Percentiles rank a stretch among this genome's conserved stretches.
phyloP scores from a whole-genome alignment of 2,329 filamentous ascomycete genomes.

The Plectosphaerella sp. region DNA sequence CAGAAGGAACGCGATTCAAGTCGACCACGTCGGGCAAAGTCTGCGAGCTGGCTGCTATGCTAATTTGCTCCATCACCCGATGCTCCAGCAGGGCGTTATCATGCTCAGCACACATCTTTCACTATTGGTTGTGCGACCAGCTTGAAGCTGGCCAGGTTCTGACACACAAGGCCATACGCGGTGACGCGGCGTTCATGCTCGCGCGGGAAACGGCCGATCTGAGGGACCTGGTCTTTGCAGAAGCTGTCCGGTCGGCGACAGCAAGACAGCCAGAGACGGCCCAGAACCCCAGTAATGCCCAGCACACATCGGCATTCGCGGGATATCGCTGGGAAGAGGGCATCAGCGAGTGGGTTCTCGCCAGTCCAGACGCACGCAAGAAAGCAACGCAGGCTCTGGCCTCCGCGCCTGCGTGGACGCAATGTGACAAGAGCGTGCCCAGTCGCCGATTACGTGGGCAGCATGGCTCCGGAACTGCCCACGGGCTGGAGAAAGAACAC shows the following conservation, averaged over 20 bases:
- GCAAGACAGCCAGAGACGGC: neutral
- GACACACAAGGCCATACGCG: conserved; percentile 26
- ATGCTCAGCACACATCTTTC: conserved; percentile 29
- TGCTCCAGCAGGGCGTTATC: conserved; percentile 38
- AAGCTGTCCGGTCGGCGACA: conserved; percentile 21
- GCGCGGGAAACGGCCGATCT: conserved; percentile 49
- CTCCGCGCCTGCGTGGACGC: too few relatives aligned
- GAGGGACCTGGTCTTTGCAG: conserved; percentile 49
- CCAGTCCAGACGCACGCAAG: conserved; percentile 3
- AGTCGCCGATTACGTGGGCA: too few relatives aligned
- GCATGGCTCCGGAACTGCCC: too few relatives aligned
- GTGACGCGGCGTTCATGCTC: conserved; percentile 45
- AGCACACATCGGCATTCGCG: conserved; percentile 24
- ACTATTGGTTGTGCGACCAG: conserved; percentile 33
- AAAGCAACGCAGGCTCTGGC: neutral
- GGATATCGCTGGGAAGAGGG: conserved; percentile 36
- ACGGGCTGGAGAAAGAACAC: too few relatives aligned
- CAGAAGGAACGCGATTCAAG: too few relatives aligned
- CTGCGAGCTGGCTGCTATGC: conserved; percentile 9
- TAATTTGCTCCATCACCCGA: conserved; percentile 42
- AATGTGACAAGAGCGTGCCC: too few relatives aligned
- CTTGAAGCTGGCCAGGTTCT: conserved; percentile 29
- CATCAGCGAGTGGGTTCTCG: conserved; percentile 33
- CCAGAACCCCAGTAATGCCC: too few relatives aligned
- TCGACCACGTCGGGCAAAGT: too few relatives aligned